These are phyloP conservation scores for Fomes fomentarius DNA, from an alignment of 1,284 basidiomycete species.

Conservation along the genomic window DNA sequence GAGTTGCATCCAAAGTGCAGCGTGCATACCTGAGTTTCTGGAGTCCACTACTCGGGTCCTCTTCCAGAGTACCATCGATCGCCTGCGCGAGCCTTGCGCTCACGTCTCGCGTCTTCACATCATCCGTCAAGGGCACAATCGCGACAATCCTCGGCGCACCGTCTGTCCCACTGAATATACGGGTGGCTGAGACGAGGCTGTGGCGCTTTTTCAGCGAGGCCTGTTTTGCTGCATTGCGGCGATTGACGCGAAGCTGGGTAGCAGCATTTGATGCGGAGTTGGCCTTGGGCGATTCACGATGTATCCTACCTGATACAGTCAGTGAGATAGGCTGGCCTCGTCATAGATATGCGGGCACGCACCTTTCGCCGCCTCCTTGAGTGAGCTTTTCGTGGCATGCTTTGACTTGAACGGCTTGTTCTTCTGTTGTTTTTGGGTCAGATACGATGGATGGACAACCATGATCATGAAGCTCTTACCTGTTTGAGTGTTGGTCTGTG, in stretches of 20 bases:
- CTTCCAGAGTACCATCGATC: slow-evolving; percentile 60
- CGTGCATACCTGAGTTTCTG: slow-evolving; percentile 67
- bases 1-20: too few species aligned
- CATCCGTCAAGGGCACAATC: slow-evolving; percentile 75
- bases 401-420: slow-evolving; percentile 92
- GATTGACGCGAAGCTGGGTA: slow-evolving; percentile 67
- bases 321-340: neutral
- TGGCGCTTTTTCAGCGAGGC: slow-evolving; percentile 72
- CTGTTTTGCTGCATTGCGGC: slow-evolving; percentile 83
- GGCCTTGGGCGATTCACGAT: slow-evolving; percentile 56
- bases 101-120: slow-evolving; percentile 58
- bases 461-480: slow-evolving; percentile 43
- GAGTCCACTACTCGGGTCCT: slow-evolving; percentile 54
- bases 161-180: slow-evolving; percentile 77
- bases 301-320: slow-evolving; percentile 6
- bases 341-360: slow-evolving; percentile 5
- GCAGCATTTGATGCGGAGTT: slow-evolving; percentile 42
- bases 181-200: slow-evolving; percentile 67
- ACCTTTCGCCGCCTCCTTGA: slow-evolving; percentile 88
- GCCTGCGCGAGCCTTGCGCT: slow-evolving; percentile 67
- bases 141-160: slow-evolving; percentile 83
- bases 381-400: slow-evolving; percentile 82
- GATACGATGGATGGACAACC: neutral
- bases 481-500: slow-evolving; percentile 88
- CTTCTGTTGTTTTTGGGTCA: slow-evolving; percentile 49